Base-by-base conservation (phyloP, 2,329 filamentous ascomycete genomes). In the Rhynchosporium graminicola region DNA sequence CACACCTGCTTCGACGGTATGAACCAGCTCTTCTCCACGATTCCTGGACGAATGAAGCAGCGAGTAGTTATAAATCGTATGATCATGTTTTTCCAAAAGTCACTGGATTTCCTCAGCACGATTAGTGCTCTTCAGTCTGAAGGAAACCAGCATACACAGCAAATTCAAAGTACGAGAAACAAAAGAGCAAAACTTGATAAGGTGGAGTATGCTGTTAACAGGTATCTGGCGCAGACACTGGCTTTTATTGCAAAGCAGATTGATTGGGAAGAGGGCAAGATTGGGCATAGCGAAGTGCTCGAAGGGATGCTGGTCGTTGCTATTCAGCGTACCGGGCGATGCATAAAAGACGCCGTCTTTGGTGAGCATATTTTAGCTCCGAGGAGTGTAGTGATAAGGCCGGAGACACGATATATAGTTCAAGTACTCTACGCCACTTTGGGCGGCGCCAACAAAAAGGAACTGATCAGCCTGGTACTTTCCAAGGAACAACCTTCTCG, bases 241-340 rank as follows among this genome's bases (percentile, higher is more conserved):
- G 50, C 51, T 42, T 65, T 60, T 9, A 69, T 71, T 51, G 26
- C 60, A 20, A 59, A 59, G n/a, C 56, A 45, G 28, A 45, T 71
- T 5, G 55, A 69, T 4, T 72, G 71, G 71, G 59, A 67, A 46
- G 26, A 38, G 6, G 47, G 59, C 12, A 61, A 67, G 50, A 15
- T 63, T 28, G 69, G 69, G 13, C 74, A 77, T 29, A 68, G 70
- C 26, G 67, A 73, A 15, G 62, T 79, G 4, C 67, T 80, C 15
- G 79, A 80, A 69, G 78, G 78, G 0, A 74, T 77, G 33, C 66
- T 80, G 7, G 77, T 70, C 50, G 57, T 74, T 9, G 60, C 78
- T 4, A 66, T 80, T 0, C 65, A 73, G 38, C 75, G 77, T 9
- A 72, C 77, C 13, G 79, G 78, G 0, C 74, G 72, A 33, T 62